Evolutionary conservation across 495 filamentous ascomycete species (phyloP), one percentile per base, ranked within the genome.

Genomic region (Cercophora scortea): DNA sequence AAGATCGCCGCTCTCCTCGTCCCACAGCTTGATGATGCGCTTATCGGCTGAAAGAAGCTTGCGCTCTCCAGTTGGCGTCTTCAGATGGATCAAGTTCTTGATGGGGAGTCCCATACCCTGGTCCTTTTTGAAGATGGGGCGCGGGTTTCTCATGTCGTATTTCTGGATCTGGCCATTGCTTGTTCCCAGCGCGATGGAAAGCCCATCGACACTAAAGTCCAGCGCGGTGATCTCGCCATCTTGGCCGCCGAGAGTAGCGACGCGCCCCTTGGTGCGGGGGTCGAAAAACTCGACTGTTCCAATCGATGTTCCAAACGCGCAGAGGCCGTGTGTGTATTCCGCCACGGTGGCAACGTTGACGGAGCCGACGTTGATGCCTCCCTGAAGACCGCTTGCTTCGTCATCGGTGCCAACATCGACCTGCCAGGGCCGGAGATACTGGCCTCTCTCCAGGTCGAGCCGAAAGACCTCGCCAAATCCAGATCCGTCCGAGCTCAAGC

Each of bases 231-330:
- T 83, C 59, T 90, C 88, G 25, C 85, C 76, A 45, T 85, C 79
- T 16, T 78, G 74, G 0, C 68, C 65, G 8, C 82, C 73, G 5
- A 99, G 72, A 17, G 90, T 73, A 18, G 88, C 90, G n/a, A 93
- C 84, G 32, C 90, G 79, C 51, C 82, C 83, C 62, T 89, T 85
- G 49, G 83, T 86, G 55, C 94, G 77, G 4, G 90, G 78, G 64
- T 99, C 94, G 87, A 89, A 99, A 56, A 97, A 90, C 57, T 97
- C 94, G 33, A 97, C 90, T 6, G 90, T 94, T n/a, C 94, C 92
- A 39, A 88, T 71, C 3, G 88, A 87, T n/a, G 94, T 97, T 34
- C 94, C 94, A 60, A 99, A 97, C 1, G 94, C 90, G 42, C 92
- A 77, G 10, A 99, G 76, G 41, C 90, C 90, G 65, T 99, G 94